Base-by-base conservation (phyloP, 2,329 filamentous ascomycete genomes). In the Lachnellula cervina region DNA sequence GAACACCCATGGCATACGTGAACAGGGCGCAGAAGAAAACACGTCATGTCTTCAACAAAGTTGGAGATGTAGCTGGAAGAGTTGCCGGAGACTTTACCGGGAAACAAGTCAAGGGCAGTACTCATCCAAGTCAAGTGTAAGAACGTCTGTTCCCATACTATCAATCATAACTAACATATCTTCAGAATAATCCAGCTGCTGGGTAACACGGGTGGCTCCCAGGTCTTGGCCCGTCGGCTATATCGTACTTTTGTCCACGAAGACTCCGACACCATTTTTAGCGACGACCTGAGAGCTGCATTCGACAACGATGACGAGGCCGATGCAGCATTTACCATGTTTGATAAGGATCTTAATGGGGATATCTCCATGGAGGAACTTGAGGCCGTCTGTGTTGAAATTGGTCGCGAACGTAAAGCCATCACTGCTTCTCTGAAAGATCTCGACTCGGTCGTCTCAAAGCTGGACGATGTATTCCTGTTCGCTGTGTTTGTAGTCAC, bases 361-460 rank as follows among this genome's bases (percentile, higher is more conserved):
- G 93, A 97, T 67, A 96, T 97, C 49, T 95, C 89, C 0, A 91
- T 96, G 82, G 90, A 96, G 66, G 93, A 97, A 70, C 81, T 97
- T 21, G 92, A 97, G 71, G 84, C 89, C 21, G 91, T 95, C 23
- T 96, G 90, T 72, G 92, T 96, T 51, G 93, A 97, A 68, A 94
- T 97, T 62, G 91, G 93, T 37, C 83, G 93, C 16, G 93, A 97
- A 75, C 89, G 93, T 68, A 97, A 97, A 71, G 90, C 91, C 7
- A 97, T 97, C 64, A 93, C 91, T 0, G 93, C 92, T 1, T 96
- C 92, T 0, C 77, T 97, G 57, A 97, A 97, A 73, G 93, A 97
- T 74, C 77, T 97, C 13, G 93, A 97, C 72, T 95, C 90, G 0
- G 93, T 97, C 16, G 91, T 97, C 48, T 82, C 86, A 61, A 96